Evolutionary conservation across 2,329 filamentous ascomycete genomes (phyloP), one percentile per base, ranked within the genome.

Genomic region (Blastomyces parvus): DNA sequence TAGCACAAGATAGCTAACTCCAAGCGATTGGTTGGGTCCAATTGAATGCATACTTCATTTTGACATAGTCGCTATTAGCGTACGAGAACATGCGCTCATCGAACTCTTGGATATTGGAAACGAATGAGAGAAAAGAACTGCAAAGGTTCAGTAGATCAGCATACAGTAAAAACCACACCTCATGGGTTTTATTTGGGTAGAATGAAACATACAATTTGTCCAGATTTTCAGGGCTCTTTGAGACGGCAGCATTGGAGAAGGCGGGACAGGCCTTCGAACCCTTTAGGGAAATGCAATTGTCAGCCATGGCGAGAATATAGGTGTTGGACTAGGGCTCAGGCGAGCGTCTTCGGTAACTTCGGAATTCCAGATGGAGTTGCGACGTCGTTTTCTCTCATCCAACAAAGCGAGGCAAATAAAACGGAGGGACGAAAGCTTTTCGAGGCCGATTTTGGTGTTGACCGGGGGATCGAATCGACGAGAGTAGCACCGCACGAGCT

Each of bases 121-220:
- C 94, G 74, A 84, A 90, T 67, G 86, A 81, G 67, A 99, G 84
- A 74, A 97, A 99, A 57, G 91, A 87, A 78, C 92, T 96, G 72
- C 57, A 57, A 36, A 65, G 25, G 36, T 19, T 60, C 40, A 46
- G 64, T 53, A 56, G 42, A 66, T 75, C 66, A 75, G 73, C 68
- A 62, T 44, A n/a, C 50, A 60, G 53, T 44, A n/a, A n/a, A 60
- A 42, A 42, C 58, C 38, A 33, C 14, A 2, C 25, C n/a, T 14
- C 9, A 19, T 3, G 7, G 33, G 30, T 25, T 33, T 4, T 57
- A 19, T 11, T 7, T 8, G 5, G 25, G 40, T 8, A 22, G 40
- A 36, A 44, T n/a, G 72, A 65, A 59, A 81, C 85, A 71, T 81
- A 90, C 88, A 88, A 92, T 64, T 84, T 78, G 36, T 81, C 81